Evolutionary conservation across 139 green algal genomes (phyloP), one percentile per base, ranked within the genome.

Genomic region (Closterium sp.): DNA sequence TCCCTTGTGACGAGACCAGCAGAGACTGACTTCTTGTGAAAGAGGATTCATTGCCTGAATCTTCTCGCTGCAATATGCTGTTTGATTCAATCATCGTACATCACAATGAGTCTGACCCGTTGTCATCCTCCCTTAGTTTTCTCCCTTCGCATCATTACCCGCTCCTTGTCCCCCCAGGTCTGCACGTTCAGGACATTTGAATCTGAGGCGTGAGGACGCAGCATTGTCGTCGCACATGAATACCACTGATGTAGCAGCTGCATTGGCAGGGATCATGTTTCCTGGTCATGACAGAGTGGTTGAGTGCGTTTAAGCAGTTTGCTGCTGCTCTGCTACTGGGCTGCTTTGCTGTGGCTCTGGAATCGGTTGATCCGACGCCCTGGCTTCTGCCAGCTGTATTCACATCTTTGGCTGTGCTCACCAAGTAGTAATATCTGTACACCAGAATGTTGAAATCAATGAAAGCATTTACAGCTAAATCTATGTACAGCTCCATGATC

Each of bases 131-230:
- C n/a, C n/a, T n/a, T n/a, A n/a, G n/a, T n/a, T 91, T 91, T 91
- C 10, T 9, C 38, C 38, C 38, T 9, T 0, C 13, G 13, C 7
- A 11, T 13, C 6, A 7, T 50, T 50, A 50, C 38, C 7, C 13
- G 7, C 38, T 50, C 31, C 42, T 2, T 42, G 4, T 42, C 30
- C 31, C 88, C 85, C 6, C 88, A 91, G 88, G 88, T 91, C 45
- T 91, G 38, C 88, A 91, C 28, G 88, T 91, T 22, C 88, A 91
- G 28, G 88, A 91, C 88, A 91, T 91, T 31, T 91, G 84, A 42
- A 86, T 86, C 21, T 86, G 62, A 24, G 62, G 27, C 62, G 27
- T 79, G 62, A 22, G 2, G 2, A 79, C 27, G 62, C 62, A 79
- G 62, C 10, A 13, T 24, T n/a, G n/a, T 7, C 42, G 62, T 19